Percentiles rank a stretch among this genome's conserved stretches.
Conservation (phyloP, 140 eudicot species). For the Cichorium intybus region DNA sequence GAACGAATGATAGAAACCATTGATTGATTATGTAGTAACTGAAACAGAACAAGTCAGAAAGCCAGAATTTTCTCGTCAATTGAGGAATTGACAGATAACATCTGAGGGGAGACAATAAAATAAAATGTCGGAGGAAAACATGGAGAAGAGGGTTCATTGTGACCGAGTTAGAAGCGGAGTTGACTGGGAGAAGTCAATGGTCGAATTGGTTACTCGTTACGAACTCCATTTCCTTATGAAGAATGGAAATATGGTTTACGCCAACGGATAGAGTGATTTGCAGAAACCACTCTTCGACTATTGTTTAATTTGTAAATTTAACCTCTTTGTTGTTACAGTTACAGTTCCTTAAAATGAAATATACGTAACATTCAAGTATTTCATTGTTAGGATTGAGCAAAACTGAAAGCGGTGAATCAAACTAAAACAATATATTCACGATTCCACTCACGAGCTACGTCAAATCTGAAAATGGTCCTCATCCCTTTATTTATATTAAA, state of each 20-base stretch:
- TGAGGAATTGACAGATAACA: conserved; percentile 5
- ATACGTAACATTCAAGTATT: no score
- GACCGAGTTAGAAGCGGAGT: conserved; percentile 15
- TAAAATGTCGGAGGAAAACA: conserved; percentile 17
- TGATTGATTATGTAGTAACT: conserved; percentile 6
- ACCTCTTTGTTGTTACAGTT: not conserved
- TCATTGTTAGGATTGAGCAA: no score
- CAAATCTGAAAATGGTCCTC: no score
- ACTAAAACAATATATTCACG: no score
- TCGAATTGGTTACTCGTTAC: not conserved
- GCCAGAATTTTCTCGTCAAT: not conserved
- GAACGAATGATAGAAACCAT: conserved; percentile 20
- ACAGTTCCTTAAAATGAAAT: not conserved
- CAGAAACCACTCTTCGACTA: conserved; percentile 1
- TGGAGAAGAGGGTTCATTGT: conserved; percentile 1
- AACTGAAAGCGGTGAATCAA: no score
- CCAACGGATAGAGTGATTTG: not conserved
- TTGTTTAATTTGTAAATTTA: not conserved
- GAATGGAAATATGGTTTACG: not conserved
- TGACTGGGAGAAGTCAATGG: conserved; percentile 8
- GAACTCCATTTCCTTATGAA: not conserved
- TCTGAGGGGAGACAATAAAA: not conserved
- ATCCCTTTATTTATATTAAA: no score
- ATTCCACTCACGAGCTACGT: no score
- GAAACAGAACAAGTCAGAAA: conserved; percentile 3